Evolutionary conservation across 129 eudicot genomes (phyloP).

Genomic region (Pittosporum tobira): DNA sequence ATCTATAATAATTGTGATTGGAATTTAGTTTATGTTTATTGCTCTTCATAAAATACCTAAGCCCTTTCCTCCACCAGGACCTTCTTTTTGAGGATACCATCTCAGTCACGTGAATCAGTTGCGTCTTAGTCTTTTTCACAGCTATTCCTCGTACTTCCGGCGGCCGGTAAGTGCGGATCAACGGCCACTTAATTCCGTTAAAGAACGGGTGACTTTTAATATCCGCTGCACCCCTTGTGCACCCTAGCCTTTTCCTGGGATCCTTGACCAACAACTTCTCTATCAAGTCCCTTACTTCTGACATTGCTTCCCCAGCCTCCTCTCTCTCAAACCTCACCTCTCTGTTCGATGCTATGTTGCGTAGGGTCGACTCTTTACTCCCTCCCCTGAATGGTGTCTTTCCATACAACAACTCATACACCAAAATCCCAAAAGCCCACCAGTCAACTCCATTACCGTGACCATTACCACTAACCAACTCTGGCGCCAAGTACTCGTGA

Average conservation of each 20-base stretch:
- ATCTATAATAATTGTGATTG: constrained; percentile 39
- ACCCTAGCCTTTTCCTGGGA: constrained; percentile 67
- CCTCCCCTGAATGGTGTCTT: constrained; percentile 79
- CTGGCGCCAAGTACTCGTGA: constrained; percentile 90
- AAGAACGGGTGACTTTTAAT: constrained; percentile 86
- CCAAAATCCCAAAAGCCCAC: constrained; percentile 96
- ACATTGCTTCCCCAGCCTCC: constrained; percentile 34
- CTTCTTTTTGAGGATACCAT: constrained; percentile 33
- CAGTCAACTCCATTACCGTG: constrained; percentile 95
- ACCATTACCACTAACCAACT: constrained; percentile 62
- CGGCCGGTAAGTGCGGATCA: constrained; percentile 66
- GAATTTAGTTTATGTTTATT: constrained; percentile 33
- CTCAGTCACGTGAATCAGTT: constrained; percentile 33
- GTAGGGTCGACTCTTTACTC: constrained; percentile 73
- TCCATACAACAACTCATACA: constrained; percentile 67
- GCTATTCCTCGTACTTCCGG: constrained; percentile 74
- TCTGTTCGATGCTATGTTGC: constrained; percentile 56
- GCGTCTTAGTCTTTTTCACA: constrained; percentile 39
- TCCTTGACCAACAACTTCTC: constrained; percentile 61
- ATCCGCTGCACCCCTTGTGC: constrained; percentile 88
- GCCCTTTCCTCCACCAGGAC: constrained; percentile 55
- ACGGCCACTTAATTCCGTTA: constrained; percentile 82
- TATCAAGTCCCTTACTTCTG: constrained; percentile 62
- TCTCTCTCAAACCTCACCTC: constrained; percentile 31
- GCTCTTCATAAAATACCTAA: constrained; percentile 31